Evolutionary conservation across 1,139 yeast genomes (phyloP).

Genomic region (Protomyces gravidus): DNA sequence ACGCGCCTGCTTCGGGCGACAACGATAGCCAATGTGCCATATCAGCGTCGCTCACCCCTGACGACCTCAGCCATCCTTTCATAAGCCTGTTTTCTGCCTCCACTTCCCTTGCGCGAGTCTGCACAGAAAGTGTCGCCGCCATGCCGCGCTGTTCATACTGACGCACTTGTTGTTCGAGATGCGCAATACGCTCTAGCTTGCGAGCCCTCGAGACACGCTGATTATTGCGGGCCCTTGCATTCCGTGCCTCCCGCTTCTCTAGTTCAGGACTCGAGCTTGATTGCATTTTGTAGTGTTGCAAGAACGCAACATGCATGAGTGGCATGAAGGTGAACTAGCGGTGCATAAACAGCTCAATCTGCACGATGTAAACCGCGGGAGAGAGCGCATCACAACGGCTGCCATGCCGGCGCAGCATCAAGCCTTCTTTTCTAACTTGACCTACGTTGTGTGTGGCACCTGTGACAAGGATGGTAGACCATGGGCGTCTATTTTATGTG

Average conservation of each 20-base stretch:
- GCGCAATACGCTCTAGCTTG: slow-evolving; percentile 13
- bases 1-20: slow-evolving; percentile 5
- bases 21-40: slow-evolving; percentile 10
- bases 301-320: background rate
- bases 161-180: slow-evolving; percentile 21
- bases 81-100: slow-evolving; percentile 40
- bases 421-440: background rate
- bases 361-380: background rate
- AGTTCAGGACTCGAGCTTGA: background rate
- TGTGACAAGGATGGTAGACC: background rate
- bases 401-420: background rate
- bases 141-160: slow-evolving; percentile 45
- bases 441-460: background rate
- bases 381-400: background rate
- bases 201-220: slow-evolving; percentile 22
- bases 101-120: slow-evolving; percentile 82
- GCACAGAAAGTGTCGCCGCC: slow-evolving; percentile 56
- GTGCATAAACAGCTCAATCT: background rate
- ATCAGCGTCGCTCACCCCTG: slow-evolving; percentile 3
- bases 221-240: slow-evolving; percentile 21
- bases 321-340: background rate
- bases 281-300: background rate
- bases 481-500: background rate
- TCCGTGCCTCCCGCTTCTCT: slow-evolving; percentile 3
- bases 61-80: slow-evolving; percentile 1